Conservation (phyloP, 2,329 filamentous ascomycete genomes). For the Fusarium liriodendri region DNA sequence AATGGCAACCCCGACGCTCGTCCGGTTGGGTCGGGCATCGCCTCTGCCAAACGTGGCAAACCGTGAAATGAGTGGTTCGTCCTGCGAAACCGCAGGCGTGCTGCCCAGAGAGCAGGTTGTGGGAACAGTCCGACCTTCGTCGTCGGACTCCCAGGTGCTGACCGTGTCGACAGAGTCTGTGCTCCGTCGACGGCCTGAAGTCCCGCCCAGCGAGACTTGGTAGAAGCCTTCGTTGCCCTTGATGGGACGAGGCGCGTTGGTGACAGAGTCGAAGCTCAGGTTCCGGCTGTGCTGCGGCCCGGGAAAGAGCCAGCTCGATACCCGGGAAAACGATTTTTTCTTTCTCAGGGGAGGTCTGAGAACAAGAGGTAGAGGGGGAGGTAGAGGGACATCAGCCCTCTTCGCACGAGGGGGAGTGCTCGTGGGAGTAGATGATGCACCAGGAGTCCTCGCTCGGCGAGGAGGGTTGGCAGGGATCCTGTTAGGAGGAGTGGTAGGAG, state of each 20-base stretch:
- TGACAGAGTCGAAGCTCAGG: constrained; percentile 62
- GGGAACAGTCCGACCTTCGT: constrained; percentile 57
- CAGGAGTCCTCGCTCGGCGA: constrained; percentile 46
- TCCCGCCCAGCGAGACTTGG: constrained; percentile 57
- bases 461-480: constrained; percentile 46
- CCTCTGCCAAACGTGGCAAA: constrained; percentile 46
- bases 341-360: constrained; percentile 71
- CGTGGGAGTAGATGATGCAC: constrained; percentile 44
- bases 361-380: constrained; percentile 68
- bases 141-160: constrained; percentile 63
- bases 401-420: constrained; percentile 38
- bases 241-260: constrained; percentile 65
- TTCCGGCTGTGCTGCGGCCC: constrained; percentile 51
- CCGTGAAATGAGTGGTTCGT: constrained; percentile 54
- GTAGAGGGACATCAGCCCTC: constrained; percentile 54
- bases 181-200: constrained; percentile 50
- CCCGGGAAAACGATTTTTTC: constrained; percentile 74
- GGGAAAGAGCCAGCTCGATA: constrained; percentile 70
- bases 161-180: constrained; percentile 59
- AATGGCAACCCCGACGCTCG: constrained; percentile 46
- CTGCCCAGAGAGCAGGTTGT: constrained; percentile 63
- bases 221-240: constrained; percentile 68
- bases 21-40: constrained; percentile 25
- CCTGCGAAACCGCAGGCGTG: constrained; percentile 53
- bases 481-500: constrained; percentile 46